Evolutionary conservation across 2,329 filamentous ascomycete species (phyloP), one percentile per base, ranked within the genome.

Genomic region (Pseudopithomyces maydicus): DNA sequence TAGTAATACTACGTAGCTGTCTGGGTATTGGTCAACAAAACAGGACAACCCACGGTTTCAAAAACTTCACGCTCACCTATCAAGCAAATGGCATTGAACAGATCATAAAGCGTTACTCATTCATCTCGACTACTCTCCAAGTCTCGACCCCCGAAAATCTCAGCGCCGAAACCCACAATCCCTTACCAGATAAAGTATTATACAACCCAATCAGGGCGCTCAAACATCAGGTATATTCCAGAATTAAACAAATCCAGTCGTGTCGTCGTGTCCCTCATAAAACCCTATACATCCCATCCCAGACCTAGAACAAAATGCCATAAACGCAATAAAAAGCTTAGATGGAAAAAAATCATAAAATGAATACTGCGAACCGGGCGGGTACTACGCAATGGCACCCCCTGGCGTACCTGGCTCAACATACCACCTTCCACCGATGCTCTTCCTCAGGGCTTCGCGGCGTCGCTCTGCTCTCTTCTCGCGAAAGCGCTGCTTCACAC

Each of bases 391-490:
- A 64, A 2, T 42, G 49, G 2, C 64, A 64, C 19, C 57, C 64
- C 10, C 61, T 62, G 14, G 43, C 64, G 45, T 50, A 7, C 48
- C 58, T 4, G 59, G 63, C 45, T 75, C 72, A 15, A 72, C 63
- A 52, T 72, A 78, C 66, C 78, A 76, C 54, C 76, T 74, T 15
- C 72, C 71, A 1, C 82, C 81, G 65, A 88, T 88, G 54, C 79
- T 84, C 54, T 79, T 78, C 60, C 84, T 80, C 49, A 88, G 73
- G 56, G 75, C 79, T 59, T 83, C 78, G 57, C 85, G 77, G 57
- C 82, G 74, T 61, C 79, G 81, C 68, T 87, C 82, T 50, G 79
- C 77, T 59, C 75, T 79, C 52, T 76, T 73, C 67, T 80, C 78
- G 36, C 75, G 70, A 7, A 85, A 58, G 49, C 77, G 79, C 41